These are phyloP conservation scores for Lenwebbia sp. DNA, from an alignment of 345 rosid genomes.

Conservation along the genomic window DNA sequence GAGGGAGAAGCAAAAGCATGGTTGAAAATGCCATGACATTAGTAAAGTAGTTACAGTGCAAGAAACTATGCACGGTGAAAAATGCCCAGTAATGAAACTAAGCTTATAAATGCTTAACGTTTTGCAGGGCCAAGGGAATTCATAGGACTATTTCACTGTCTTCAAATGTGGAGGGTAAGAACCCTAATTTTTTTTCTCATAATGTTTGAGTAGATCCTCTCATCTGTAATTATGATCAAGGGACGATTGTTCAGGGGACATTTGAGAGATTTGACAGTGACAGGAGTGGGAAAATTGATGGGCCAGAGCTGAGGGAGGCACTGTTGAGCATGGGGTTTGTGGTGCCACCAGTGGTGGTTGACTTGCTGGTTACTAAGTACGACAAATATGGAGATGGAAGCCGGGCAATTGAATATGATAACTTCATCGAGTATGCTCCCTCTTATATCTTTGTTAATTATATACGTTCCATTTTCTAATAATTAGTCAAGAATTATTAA, in stretches of 20 bases:
- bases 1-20: neutral
- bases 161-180: conserved; percentile 90
- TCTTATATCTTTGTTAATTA: neutral
- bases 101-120: neutral
- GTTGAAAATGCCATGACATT: neutral
- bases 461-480: neutral
- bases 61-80: too few relatives aligned
- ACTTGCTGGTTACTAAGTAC: conserved; percentile 73
- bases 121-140: conserved; percentile 80
- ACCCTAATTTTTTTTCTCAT: neutral
- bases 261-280: conserved; percentile 84
- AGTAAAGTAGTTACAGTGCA: neutral
- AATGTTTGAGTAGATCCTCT: neutral
- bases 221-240: neutral
- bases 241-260: conserved; percentile 27
- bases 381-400: conserved; percentile 67
- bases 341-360: conserved; percentile 60
- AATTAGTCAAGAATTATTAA: neutral
- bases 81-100: too few relatives aligned
- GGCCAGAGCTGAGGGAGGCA: conserved; percentile 75
- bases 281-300: conserved; percentile 78
- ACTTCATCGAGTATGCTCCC: conserved; percentile 73
- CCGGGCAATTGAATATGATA: conserved; percentile 81
- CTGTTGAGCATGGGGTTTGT: conserved; percentile 64
- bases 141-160: conserved; percentile 67